Base-by-base conservation (phyloP, 2,329 filamentous ascomycete species). In the Colletotrichum melonis region DNA sequence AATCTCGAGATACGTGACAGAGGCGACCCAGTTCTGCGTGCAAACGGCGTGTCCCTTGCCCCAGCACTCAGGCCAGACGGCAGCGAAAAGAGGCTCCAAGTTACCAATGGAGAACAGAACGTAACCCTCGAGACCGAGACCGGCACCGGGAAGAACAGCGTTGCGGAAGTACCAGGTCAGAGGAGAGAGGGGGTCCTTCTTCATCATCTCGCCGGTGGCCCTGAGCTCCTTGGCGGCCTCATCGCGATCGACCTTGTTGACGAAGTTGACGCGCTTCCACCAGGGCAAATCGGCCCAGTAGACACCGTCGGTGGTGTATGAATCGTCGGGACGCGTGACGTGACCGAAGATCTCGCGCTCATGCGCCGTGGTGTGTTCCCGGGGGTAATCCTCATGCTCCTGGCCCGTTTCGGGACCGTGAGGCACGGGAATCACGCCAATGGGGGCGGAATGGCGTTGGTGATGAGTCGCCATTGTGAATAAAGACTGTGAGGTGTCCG, bases 21-120 rank as follows among this genome's bases (percentile, higher is more conserved):
- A 90, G 74, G 93, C 89, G 46, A 96, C 85, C 96, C 96, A 98
- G 76, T 94, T 93, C 77, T 89, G 83, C 80, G 90, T 90, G 86
- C 96, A 98, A 32, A 90, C 91, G 3, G 87, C 82, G 73, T 88
- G 82, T 0, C 80, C 81, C 28, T 86, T 85, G 14, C 86, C 87
- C 96, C 96, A 98, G 86, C 96, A 98, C 4, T 85, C 78, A 1
- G 91, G 90, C 89, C 96, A 98, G 6, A 91, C 90, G 42, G 90
- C 88, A 74, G 90, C 84, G 80, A 98, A 96, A 12, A 98, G 88
- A 5, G 95, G 94, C 80, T 93, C 91, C 76, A 98, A 87, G 83
- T 98, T 98, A 72, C 96, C 96, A 77, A 98, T 98, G 75, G 95
- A 98, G 88, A 98, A 98, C 24, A 98, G 90, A 55, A 98, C 95